phyloP scores from a whole-genome alignment of 2,329 filamentous ascomycete genomes.

The Fusarium penzigii region DNA sequence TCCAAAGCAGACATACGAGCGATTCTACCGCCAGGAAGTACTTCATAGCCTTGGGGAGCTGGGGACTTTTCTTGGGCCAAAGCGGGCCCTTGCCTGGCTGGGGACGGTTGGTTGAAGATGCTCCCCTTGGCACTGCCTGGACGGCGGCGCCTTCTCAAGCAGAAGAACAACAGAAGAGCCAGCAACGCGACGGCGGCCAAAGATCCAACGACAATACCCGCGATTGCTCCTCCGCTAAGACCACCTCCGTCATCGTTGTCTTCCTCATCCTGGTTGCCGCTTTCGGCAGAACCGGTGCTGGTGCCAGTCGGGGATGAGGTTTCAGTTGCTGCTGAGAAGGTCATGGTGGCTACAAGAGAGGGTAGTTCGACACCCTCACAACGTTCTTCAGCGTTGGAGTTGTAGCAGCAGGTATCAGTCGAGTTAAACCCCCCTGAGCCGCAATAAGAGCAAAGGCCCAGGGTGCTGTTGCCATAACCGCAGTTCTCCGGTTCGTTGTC shows the following conservation, averaged over 20 bases:
- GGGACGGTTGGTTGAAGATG: constrained; percentile 88
- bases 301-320: constrained; percentile 37
- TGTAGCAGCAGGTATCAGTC: constrained; percentile 93
- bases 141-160: constrained; percentile 56
- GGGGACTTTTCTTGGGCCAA: constrained; percentile 37
- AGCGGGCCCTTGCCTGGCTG: constrained; percentile 54
- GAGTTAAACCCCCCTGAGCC: constrained; percentile 80
- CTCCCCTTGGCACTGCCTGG: constrained; percentile 65
- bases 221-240: constrained; percentile 84
- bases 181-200: constrained; percentile 71
- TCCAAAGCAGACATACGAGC: constrained; percentile 95
- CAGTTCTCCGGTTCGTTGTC: constrained; percentile 85
- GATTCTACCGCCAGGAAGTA: constrained; percentile 84
- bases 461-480: constrained; percentile 71
- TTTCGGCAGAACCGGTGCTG: constrained; percentile 15
- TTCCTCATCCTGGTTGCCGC: constrained; percentile 20
- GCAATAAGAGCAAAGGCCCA: constrained; percentile 88
- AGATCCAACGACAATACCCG: constrained; percentile 84
- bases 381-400: constrained; percentile 69
- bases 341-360: constrained; percentile 68
- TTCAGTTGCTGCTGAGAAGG: constrained; percentile 50
- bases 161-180: constrained; percentile 68
- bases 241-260: constrained; percentile 29
- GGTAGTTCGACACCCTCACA: constrained; percentile 81
- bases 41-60: constrained; percentile 62